Evolutionary conservation across 176 grass and related monocot species (phyloP).

Genomic region (Bolboschoenus planiculmis): DNA sequence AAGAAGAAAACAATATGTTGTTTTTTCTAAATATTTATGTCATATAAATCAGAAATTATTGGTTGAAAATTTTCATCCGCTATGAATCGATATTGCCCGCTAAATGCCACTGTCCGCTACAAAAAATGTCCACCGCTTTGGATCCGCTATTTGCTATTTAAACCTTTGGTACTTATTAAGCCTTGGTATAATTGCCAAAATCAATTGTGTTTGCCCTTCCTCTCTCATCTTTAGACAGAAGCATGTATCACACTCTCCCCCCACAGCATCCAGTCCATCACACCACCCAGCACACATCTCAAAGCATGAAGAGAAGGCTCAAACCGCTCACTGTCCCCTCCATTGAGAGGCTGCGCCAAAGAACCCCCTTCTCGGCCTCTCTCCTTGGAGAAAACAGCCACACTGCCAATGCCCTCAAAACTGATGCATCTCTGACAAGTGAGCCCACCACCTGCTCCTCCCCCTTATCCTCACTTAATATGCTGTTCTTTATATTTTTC

Average conservation of each 20-base stretch:
- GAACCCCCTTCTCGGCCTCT: background rate
- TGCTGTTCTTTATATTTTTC: background rate
- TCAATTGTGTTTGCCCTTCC: background rate
- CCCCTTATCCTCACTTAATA: background rate
- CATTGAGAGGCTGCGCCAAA: background rate
- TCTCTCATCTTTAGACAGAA: constrained; percentile 7
- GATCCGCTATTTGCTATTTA: too few species aligned
- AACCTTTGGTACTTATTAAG: background rate
- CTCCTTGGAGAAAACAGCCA: background rate
- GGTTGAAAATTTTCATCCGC: too few species aligned
- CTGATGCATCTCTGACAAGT: constrained; percentile 3
- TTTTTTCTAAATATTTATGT: too few species aligned
- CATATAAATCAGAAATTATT: too few species aligned
- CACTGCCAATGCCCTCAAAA: background rate
- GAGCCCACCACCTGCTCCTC: background rate
- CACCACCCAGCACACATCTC: background rate
- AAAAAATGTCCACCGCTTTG: too few species aligned
- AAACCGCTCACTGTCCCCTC: background rate
- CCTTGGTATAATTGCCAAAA: background rate
- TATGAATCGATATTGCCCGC: too few species aligned
- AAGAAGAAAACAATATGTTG: too few species aligned
- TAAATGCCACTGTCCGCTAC: too few species aligned
- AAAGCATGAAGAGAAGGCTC: background rate
- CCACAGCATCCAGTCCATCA: background rate
- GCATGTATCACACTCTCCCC: background rate